Base-by-base conservation (phyloP, 2,329 filamentous ascomycete species). In the Zarea fungicola region DNA sequence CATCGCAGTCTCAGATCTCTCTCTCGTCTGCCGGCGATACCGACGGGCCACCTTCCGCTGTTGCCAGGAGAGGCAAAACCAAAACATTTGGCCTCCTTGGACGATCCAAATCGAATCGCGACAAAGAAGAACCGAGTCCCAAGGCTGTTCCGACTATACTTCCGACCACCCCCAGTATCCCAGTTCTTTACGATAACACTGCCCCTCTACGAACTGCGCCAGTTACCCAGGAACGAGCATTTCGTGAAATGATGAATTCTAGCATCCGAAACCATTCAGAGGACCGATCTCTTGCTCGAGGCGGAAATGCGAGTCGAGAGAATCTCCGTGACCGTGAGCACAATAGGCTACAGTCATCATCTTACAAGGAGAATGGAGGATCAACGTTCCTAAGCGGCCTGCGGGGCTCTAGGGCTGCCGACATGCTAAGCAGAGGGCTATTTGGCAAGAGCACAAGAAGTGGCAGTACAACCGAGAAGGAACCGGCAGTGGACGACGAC, bases 351-450 rank as follows among this genome's bases (percentile, higher is more conserved):
- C 79, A 73, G 57, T 74, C 70, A 23, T 75, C 78, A 1, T 79
- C 81, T 1, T 71, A 76, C 55, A 77, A 78, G 46, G 82, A 85
- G 40, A 81, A 77, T 41, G 81, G 83, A 14, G 80, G 83, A 9
- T 73, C 68, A 40, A 75, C 77, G 2, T 82, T 93, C 48, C 80
- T 93, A 60, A 86, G 78, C 55, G 89, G 85, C 49, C 70, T 93
- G 39, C 87, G 85, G 56, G 84, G 78, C 57, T 83, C 84, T 5
- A 85, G 84, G 58, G 86, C 87, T 48, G 88, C 87, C 19, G 87
- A 89, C 54, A 89, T 89, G 60, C 81, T 92, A 53, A 85, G 87
- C 55, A 92, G 90, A 62, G 85, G 86, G 9, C 76, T 95, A 44
- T 91, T 95, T 60, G 87, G 87, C 52, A 93, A 93, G 66, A 76